Conservation (phyloP, 176 grass and related monocot genomes). For the Alopecurus myosuroides region DNA sequence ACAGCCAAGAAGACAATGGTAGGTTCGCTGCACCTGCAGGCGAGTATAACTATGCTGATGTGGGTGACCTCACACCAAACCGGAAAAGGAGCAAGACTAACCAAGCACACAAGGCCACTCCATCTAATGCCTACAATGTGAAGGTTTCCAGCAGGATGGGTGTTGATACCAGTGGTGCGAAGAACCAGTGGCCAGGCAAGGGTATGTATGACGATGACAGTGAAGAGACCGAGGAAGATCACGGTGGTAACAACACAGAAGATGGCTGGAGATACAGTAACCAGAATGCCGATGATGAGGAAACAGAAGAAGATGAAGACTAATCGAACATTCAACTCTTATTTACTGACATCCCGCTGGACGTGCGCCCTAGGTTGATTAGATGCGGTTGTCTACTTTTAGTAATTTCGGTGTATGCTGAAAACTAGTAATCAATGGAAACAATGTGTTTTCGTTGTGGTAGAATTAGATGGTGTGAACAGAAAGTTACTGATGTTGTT, state of each 20-base stretch:
- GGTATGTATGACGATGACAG: constrained; percentile 61
- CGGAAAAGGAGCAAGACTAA: constrained; percentile 45
- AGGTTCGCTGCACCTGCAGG: constrained; percentile 16
- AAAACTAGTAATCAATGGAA: not conserved
- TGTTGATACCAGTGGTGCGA: constrained; percentile 11
- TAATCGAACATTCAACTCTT: not conserved
- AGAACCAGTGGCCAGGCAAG: constrained; percentile 49
- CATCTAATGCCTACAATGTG: constrained; percentile 31
- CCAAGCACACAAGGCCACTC: constrained; percentile 1
- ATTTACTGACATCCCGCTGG: not conserved
- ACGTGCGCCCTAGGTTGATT: constrained; percentile 2
- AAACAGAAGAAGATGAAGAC: constrained; percentile 78
- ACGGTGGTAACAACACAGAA: constrained; percentile 43
- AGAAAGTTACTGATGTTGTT: not conserved
- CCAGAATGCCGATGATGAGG: constrained; percentile 61
- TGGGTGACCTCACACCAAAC: constrained; percentile 23
- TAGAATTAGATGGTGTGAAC: not conserved
- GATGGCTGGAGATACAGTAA: constrained; percentile 49
- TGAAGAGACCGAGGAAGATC: constrained; percentile 62
- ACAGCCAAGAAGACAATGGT: constrained; percentile 41
- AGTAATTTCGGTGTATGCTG: not conserved
- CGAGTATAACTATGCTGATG: constrained; percentile 30
- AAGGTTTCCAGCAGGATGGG: constrained; percentile 20
- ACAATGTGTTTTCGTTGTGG: not conserved
- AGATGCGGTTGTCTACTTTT: not conserved